Conservation (phyloP, 257 asterid species). For the Nicotiana obtusifolia region DNA sequence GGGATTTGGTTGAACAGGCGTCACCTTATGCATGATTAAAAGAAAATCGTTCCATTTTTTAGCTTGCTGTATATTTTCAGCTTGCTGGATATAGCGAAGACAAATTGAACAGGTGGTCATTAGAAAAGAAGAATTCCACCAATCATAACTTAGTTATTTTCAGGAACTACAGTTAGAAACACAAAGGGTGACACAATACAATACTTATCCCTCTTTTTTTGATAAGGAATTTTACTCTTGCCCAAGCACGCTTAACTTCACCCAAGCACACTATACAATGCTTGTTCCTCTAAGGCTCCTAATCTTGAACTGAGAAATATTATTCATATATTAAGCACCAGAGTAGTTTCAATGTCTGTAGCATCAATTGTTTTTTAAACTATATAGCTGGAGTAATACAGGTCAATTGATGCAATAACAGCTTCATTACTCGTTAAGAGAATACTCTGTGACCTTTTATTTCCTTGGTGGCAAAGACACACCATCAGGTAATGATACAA, state of each 20-base stretch:
- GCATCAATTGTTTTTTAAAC: background rate
- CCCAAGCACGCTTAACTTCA: no score
- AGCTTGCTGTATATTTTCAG: background rate
- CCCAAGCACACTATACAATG: no score
- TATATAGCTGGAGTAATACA: background rate
- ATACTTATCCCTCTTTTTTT: no score
- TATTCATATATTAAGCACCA: background rate
- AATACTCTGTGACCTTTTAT: background rate
- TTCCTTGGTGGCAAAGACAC: background rate
- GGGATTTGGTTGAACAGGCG: background rate
- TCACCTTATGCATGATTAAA: background rate
- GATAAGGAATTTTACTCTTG: no score
- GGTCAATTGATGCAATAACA: background rate
- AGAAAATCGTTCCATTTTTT: background rate
- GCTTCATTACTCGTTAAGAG: background rate
- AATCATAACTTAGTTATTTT: background rate
- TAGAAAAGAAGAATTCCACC: background rate
- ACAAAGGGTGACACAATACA: background rate
- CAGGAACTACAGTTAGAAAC: background rate
- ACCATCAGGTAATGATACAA: background rate
- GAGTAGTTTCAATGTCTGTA: slow-evolving; percentile 5
- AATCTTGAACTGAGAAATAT: background rate
- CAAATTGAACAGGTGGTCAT: background rate
- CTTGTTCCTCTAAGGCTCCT: background rate
- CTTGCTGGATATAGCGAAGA: background rate